Percentiles rank a stretch among this genome's conserved stretches.
Evolutionary conservation across 2,329 filamentous ascomycete species (phyloP).

Genomic region (Exophiala lecanii-corni): DNA sequence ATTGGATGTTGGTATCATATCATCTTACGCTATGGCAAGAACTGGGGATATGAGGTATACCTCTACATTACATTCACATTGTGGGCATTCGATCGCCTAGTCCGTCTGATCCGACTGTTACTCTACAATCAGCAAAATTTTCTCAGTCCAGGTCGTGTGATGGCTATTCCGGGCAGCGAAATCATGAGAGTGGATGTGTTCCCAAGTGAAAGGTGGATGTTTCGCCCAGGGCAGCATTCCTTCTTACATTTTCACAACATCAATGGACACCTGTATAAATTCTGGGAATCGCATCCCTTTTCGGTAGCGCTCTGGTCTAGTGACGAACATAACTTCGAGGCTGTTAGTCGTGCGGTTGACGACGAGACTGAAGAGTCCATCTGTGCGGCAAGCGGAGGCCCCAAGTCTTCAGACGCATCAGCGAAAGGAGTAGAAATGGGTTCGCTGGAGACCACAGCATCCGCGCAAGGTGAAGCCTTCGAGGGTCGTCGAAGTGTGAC

Average conservation of each 20-base stretch:
- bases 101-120: constrained; percentile 39
- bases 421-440: neutral
- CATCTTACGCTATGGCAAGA: constrained; percentile 35
- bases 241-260: constrained; percentile 40
- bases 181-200: too few relatives aligned
- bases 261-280: constrained; percentile 33
- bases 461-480: too few relatives aligned
- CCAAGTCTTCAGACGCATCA: neutral
- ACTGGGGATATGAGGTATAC: constrained; percentile 47
- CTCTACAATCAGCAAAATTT: constrained; percentile 32
- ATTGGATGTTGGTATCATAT: constrained; percentile 35
- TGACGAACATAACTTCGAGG: neutral
- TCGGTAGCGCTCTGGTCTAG: constrained; percentile 28
- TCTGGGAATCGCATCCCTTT: constrained; percentile 55
- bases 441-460: too few relatives aligned
- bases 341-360: neutral
- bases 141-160: constrained; percentile 42
- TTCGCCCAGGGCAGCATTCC: constrained; percentile 45
- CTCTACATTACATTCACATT: constrained; percentile 39
- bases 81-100: constrained; percentile 44
- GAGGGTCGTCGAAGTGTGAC: too few relatives aligned
- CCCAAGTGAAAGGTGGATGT: too few relatives aligned
- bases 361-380: neutral
- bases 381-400: neutral
- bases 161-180: constrained; percentile 28